Conservation (phyloP, 2,329 filamentous ascomycete species). For the Lecanicillium sp. region DNA sequence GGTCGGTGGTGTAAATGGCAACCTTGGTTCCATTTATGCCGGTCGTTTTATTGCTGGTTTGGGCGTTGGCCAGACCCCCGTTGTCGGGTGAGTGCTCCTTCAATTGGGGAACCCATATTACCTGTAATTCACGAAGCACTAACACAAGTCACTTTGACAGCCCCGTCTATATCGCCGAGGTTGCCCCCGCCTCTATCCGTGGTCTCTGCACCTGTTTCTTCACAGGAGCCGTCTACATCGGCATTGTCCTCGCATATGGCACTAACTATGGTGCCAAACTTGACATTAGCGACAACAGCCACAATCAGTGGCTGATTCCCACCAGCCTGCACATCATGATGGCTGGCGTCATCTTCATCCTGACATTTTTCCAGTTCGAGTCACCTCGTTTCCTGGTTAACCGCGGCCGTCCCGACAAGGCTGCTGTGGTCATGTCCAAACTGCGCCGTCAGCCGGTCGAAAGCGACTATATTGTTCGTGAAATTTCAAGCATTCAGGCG, state of each 20-base stretch:
- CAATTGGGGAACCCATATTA: too few relatives aligned
- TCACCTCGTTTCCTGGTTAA: slow-evolving; percentile 67
- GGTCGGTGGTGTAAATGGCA: slow-evolving; percentile 41
- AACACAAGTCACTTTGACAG: slow-evolving; percentile 13
- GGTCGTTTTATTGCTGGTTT: slow-evolving; percentile 60
- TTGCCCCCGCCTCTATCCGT: slow-evolving; percentile 59
- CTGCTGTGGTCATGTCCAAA: slow-evolving; percentile 44
- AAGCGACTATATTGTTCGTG: slow-evolving; percentile 52
- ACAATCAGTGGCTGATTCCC: slow-evolving; percentile 55
- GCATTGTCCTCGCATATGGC: slow-evolving; percentile 74
- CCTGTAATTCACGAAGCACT: not conserved
- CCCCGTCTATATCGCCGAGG: slow-evolving; percentile 67
- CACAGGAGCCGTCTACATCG: slow-evolving; percentile 57
- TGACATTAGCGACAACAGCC: slow-evolving; percentile 37
- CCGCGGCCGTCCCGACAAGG: slow-evolving; percentile 50
- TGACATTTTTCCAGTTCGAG: slow-evolving; percentile 63
- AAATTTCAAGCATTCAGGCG: slow-evolving; percentile 57
- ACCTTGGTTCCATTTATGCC: slow-evolving; percentile 50
- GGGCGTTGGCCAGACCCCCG: slow-evolving; percentile 59
- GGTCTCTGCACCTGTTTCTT: slow-evolving; percentile 62
- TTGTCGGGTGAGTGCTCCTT: slow-evolving; percentile 39
- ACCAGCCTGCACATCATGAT: slow-evolving; percentile 74
- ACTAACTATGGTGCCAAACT: slow-evolving; percentile 55
- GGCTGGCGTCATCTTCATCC: slow-evolving; percentile 59
- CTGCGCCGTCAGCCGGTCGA: slow-evolving; percentile 53